Percentiles rank a stretch among this genome's conserved stretches.
Conservation (phyloP, 352 stramenopile genomes). For the Globisporangium mamillatum region DNA sequence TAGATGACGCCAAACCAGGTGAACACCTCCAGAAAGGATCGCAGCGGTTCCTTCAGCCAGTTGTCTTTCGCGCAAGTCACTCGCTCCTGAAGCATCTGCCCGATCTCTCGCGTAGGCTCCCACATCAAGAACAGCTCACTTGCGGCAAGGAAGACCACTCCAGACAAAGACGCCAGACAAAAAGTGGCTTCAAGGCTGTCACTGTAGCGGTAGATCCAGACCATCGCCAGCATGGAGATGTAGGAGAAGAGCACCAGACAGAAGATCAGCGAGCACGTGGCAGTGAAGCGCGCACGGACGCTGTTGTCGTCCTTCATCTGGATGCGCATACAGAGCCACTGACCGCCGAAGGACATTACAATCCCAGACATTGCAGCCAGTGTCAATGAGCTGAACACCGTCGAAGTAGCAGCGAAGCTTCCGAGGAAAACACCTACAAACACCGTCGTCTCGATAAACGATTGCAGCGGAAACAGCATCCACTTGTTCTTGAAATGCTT, state of each 20-base stretch:
- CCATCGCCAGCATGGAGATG: constrained; percentile 59
- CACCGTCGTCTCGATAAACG: constrained; percentile 67
- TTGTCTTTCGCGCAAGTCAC: constrained; percentile 79
- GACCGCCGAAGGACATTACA: constrained; percentile 68
- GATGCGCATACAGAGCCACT: constrained; percentile 63
- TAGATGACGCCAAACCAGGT: constrained; percentile 80
- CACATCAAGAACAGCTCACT: constrained; percentile 84
- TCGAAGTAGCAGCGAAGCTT: constrained; percentile 70
- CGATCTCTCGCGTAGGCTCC: constrained; percentile 69
- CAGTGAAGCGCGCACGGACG: constrained; percentile 56
- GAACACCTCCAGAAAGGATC: constrained; percentile 82
- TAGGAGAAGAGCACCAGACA: constrained; percentile 73
- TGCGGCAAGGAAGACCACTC: constrained; percentile 75
- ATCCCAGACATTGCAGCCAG: constrained; percentile 71
- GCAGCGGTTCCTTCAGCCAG: constrained; percentile 68
- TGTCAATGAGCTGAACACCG: constrained; percentile 68
- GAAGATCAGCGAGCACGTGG: constrained; percentile 74
- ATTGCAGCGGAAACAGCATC: constrained; percentile 68
- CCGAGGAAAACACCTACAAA: constrained; percentile 75
- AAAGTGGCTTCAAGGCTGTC: constrained; percentile 85
- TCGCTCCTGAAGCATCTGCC: constrained; percentile 68
- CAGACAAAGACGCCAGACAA: constrained; percentile 71
- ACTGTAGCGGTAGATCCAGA: constrained; percentile 85
- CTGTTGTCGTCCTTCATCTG: constrained; percentile 54
- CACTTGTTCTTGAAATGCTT: constrained; percentile 75